Percentiles rank a stretch among this genome's conserved stretches.
Conservation (phyloP, 257 asterid species). For the Buddleja alternifolia region DNA sequence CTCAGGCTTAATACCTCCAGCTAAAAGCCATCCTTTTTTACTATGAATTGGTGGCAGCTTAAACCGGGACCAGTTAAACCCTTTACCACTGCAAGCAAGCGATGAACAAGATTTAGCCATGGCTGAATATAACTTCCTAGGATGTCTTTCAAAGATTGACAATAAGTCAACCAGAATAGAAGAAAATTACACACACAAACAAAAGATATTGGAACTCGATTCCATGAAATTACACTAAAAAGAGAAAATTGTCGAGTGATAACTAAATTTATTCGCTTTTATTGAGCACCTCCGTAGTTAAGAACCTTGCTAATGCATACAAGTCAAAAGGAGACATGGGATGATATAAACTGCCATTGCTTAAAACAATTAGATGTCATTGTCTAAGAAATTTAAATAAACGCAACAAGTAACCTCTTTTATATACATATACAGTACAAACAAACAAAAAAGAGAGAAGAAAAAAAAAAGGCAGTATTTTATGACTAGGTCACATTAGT, state of each 20-base stretch:
- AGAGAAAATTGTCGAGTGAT: not conserved
- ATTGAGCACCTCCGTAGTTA: not conserved
- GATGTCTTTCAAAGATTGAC: not conserved
- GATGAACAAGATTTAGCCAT: slow-evolving; percentile 10
- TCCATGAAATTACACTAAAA: not conserved
- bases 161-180: not conserved
- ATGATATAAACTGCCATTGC: not conserved
- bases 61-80: slow-evolving; percentile 81
- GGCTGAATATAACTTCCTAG: not conserved
- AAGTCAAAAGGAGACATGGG: not conserved
- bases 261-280: not conserved
- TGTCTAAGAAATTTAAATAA: not conserved
- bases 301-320: not conserved
- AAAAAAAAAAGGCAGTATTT: too few relatives aligned
- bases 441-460: not conserved
- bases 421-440: slow-evolving; percentile 9
- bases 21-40: slow-evolving; percentile 88
- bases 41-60: slow-evolving; percentile 67
- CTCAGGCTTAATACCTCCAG: slow-evolving; percentile 82
- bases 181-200: not conserved
- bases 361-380: not conserved
- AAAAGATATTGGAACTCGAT: not conserved
- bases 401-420: not conserved
- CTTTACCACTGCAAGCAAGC: slow-evolving; percentile 71
- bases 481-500: not conserved